Conservation (phyloP, 495 filamentous ascomycete species). For the Tuber calosporum region DNA sequence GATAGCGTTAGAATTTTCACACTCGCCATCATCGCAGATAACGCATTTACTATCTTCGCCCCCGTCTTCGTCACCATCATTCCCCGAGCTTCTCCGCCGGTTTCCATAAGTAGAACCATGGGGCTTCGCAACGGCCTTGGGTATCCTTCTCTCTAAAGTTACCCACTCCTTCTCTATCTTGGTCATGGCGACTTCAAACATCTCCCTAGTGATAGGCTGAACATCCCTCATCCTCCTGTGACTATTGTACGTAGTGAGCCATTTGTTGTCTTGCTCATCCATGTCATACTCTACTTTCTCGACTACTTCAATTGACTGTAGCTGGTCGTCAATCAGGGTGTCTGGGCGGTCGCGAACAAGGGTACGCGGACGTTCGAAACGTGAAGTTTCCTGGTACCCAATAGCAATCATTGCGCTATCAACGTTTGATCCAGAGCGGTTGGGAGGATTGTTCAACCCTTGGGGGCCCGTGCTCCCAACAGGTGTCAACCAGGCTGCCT, state of each 20-base stretch:
- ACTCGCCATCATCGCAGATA: slow-evolving; percentile 96
- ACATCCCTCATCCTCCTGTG: slow-evolving; percentile 63
- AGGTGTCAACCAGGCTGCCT: slow-evolving; percentile 31
- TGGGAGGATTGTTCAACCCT: slow-evolving; percentile 32
- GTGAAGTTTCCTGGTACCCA: slow-evolving; percentile 89
- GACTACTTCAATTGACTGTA: slow-evolving; percentile 45
- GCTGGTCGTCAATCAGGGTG: slow-evolving; percentile 38
- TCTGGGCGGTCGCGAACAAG: slow-evolving; percentile 59
- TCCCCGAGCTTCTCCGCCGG: slow-evolving; percentile 57
- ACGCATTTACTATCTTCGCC: slow-evolving; percentile 97
- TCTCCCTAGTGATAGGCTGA: slow-evolving; percentile 76
- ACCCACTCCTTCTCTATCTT: slow-evolving; percentile 99
- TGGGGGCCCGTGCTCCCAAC: slow-evolving; percentile 30
- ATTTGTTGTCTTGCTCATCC: slow-evolving; percentile 98
- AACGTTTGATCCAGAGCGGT: slow-evolving; percentile 45
- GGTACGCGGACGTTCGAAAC: slow-evolving; percentile 69
- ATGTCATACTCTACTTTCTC: slow-evolving; percentile 96
- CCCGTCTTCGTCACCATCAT: slow-evolving; percentile 79
- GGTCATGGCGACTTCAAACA: slow-evolving; percentile 96
- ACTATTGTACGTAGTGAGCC: slow-evolving; percentile 77
- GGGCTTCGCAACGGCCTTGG: slow-evolving; percentile 90
- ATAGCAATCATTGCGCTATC: slow-evolving; percentile 89
- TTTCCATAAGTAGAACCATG: slow-evolving; percentile 74
- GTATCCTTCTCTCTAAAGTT: slow-evolving; percentile 88
- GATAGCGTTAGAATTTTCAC: slow-evolving; percentile 99